Evolutionary conservation across 495 filamentous ascomycete species (phyloP).

Genomic region (Extremus antarcticus): DNA sequence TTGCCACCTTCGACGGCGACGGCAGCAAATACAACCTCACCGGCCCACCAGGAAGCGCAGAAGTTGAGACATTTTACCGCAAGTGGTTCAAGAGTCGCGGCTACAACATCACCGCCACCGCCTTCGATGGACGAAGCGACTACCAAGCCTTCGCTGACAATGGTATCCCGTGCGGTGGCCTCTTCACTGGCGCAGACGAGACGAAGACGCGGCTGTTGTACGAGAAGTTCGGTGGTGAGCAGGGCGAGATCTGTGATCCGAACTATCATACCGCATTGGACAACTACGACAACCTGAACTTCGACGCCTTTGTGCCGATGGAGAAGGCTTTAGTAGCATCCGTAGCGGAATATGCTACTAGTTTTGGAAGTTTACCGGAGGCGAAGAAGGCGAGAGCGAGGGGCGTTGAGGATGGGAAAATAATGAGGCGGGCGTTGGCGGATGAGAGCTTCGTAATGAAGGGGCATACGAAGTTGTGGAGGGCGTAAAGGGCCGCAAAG

Average conservation of each 20-base stretch:
- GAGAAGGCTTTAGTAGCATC: slow-evolving; percentile 51
- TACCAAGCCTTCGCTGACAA: slow-evolving; percentile 56
- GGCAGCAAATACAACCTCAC: slow-evolving; percentile 49
- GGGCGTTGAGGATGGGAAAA: background rate
- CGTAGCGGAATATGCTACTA: slow-evolving; percentile 50
- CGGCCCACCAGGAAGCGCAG: slow-evolving; percentile 52
- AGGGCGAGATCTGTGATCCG: slow-evolving; percentile 46
- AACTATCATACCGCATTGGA: slow-evolving; percentile 56
- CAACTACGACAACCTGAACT: slow-evolving; percentile 46
- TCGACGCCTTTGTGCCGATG: slow-evolving; percentile 49
- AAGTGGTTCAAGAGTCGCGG: slow-evolving; percentile 42
- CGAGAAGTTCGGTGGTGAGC: slow-evolving; percentile 47
- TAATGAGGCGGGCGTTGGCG: background rate
- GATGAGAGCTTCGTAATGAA: background rate
- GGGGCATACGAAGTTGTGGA: background rate
- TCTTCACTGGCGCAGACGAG: slow-evolving; percentile 60
- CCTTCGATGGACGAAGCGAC: slow-evolving; percentile 55
- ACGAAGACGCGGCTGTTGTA: slow-evolving; percentile 52
- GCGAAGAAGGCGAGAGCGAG: background rate
- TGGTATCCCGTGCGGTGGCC: slow-evolving; percentile 52
- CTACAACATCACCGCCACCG: slow-evolving; percentile 38
- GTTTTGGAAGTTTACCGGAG: slow-evolving; percentile 34
- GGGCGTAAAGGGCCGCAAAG: no score
- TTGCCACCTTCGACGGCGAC: slow-evolving; percentile 62
- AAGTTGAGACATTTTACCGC: slow-evolving; percentile 54